Evolutionary conservation across 2,329 filamentous ascomycete species (phyloP), one percentile per base, ranked within the genome.

Genomic region (Chaetothyriales sp.): DNA sequence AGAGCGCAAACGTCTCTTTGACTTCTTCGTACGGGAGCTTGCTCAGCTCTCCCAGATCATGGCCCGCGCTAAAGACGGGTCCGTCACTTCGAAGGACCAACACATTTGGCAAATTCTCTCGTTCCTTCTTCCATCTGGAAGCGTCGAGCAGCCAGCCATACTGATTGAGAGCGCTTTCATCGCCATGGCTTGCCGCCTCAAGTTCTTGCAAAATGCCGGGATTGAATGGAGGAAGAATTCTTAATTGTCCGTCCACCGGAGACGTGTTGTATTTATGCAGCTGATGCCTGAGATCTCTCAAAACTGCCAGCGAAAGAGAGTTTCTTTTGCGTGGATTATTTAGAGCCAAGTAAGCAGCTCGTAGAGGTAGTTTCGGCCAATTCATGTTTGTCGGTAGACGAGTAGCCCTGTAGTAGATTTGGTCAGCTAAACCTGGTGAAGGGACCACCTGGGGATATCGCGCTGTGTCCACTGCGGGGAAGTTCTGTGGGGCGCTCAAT

Each of bases 1-100:
- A 60, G 15, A 60, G 49, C n/a, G 52, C 54, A 45, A 60, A 60
- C 4, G 58, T 58, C 52, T 60, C 57, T 43, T 59, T 60, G 49
- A 60, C 58, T 29, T 59, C 56, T 15, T 58, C 58, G 29, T 60
- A 52, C 19, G 56, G 50, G 29, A 60, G 44, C 10, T 51, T 53
- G 18, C 56, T 47, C 19, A 60, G 49, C 46, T 60, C 57, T 10
- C 52, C 52, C 18, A 60, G 49, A 48, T 60, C 58, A 52, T 60
- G 58, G 10, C 58, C 58, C 1, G 58, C 57, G n/a, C 53, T 59
- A 44, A 60, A 60, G 4, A 60, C 58, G 1, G 57, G 47, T 7
- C 58, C 58, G 53, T 58, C 57, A 33, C 56, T 59, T 18, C 57
- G 56, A 22, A 60, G 46, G 10, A 60, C 57, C 22, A 60, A 48